Evolutionary conservation across 768 basidiomycete genomes (phyloP), one percentile per base, ranked within the genome.

Genomic region (Hericium rajendrae): DNA sequence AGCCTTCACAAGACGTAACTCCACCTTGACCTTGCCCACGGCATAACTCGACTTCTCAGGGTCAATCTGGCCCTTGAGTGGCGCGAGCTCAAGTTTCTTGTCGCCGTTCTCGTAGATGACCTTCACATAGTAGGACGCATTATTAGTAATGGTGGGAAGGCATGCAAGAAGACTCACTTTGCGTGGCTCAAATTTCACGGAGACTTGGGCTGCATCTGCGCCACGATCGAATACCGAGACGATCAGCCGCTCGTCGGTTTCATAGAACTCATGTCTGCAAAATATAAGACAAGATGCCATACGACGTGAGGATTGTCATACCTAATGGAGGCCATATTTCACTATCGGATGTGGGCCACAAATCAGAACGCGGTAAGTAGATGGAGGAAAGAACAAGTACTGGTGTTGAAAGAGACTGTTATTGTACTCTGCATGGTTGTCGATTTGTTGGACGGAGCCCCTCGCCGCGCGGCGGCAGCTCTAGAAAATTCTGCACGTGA

Each of bases 21-120:
- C 95, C 55, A 97, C 78, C 70, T 97, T 97, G 64, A 93, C 84
- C 67, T 85, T 88, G 20, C 91, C 82, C 16, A 94, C 83, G 11
- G 82, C 82, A 68, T 74, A 87, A 24, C 77, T 76, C 62, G 83
- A 82, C 57, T 76, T 73, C 32, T 75, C 74, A 4, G 85, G 72
- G 67, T 86, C 80, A 65, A 97, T 91, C 67, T 85, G 82, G 43
- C 88, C 89, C 65, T 86, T 87, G 13, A 97, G 76, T 9, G 94
- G 94, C 56, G 88, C 82, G 13, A 97, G 73, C 4, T 75, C 72
- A 46, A 94, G 76, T n/a, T 68, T 67, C 63, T 85, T 86, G 49
- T 88, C 87, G 61, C 84, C 88, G 62, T 90, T 72, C 52, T 74
- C 72, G 64, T 90, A 91, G 3, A 76, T 66, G 32, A 86, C 64